A percentile compares a stretch with the other conserved stretches of the same genome.
Conservation (phyloP, 2,329 filamentous ascomycete genomes). For the Exophiala viscosa region DNA sequence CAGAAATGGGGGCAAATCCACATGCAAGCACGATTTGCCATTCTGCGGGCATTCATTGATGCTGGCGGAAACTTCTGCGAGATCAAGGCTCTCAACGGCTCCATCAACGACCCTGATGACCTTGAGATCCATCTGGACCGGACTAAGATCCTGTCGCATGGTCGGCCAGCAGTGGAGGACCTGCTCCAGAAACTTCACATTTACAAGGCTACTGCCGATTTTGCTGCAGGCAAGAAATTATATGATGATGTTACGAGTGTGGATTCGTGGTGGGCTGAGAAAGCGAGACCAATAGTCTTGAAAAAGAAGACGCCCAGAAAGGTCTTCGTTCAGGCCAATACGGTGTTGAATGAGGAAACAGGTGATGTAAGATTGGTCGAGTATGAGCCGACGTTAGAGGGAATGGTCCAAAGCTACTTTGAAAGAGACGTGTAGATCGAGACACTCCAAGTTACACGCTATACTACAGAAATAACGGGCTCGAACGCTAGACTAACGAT, state of each 20-base stretch:
- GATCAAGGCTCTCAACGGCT: slow-evolving; percentile 56
- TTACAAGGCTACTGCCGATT: slow-evolving; percentile 86
- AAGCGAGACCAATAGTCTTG: slow-evolving; percentile 65
- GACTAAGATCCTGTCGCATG: slow-evolving; percentile 77
- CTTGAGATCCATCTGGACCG: slow-evolving; percentile 79
- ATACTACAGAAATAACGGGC: no score
- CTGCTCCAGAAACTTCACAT: slow-evolving; percentile 90
- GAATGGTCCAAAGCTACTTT: slow-evolving; percentile 78
- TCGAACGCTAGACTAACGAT: no score
- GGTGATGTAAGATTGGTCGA: slow-evolving; percentile 75
- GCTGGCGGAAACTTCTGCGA: slow-evolving; percentile 85
- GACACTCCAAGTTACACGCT: no score
- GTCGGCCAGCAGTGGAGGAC: slow-evolving; percentile 75
- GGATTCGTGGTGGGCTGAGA: slow-evolving; percentile 77
- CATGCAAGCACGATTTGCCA: slow-evolving; percentile 86
- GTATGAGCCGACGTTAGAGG: slow-evolving; percentile 76
- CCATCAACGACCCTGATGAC: slow-evolving; percentile 69
- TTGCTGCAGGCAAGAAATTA: slow-evolving; percentile 70
- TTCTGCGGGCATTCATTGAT: slow-evolving; percentile 70
- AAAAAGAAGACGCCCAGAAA: slow-evolving; percentile 58
- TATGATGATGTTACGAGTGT: slow-evolving; percentile 83
- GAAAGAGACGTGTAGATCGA: slow-evolving; percentile 48
- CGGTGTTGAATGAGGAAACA: slow-evolving; percentile 63
- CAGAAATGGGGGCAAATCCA: slow-evolving; percentile 91
- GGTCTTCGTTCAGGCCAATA: slow-evolving; percentile 92